These are phyloP conservation scores for Phytophthora sojae DNA, from an alignment of 352 stramenopile species.

Conservation along the genomic window DNA sequence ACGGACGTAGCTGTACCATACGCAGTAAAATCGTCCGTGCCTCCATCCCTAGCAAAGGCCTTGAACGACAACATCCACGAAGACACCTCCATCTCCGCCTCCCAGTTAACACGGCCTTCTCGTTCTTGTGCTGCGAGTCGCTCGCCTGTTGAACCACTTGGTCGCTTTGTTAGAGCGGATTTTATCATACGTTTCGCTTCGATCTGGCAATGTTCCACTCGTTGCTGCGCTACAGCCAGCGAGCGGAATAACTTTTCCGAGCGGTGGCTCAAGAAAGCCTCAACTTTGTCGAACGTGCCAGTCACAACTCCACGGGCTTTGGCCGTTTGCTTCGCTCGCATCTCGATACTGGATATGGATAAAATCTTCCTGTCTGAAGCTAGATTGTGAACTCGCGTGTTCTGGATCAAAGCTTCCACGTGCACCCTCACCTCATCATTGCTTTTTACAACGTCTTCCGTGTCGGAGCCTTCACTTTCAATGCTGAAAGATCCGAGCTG, in stretches of 20 bases:
- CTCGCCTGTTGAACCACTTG: background rate
- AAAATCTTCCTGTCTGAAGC: slow-evolving; percentile 22
- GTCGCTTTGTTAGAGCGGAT: background rate
- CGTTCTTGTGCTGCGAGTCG: slow-evolving; percentile 1
- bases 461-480: background rate
- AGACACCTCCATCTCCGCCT: slow-evolving; percentile 28
- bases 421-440: slow-evolving; percentile 14
- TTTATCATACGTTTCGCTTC: slow-evolving; percentile 26
- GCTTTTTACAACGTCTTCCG: background rate
- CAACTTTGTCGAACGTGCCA: slow-evolving; percentile 25
- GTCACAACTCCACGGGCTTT: slow-evolving; percentile 19
- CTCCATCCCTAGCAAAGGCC: slow-evolving; percentile 19
- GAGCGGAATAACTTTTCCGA: slow-evolving; percentile 35
- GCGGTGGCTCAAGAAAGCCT: slow-evolving; percentile 26
- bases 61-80: slow-evolving; percentile 37
- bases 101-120: slow-evolving; percentile 21
- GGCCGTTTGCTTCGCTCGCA: slow-evolving; percentile 25
- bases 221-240: slow-evolving; percentile 15
- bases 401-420: slow-evolving; percentile 26
- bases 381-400: slow-evolving; percentile 18
- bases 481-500: background rate
- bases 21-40: slow-evolving; percentile 25
- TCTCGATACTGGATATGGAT: slow-evolving; percentile 20
- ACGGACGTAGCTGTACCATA: slow-evolving; percentile 30
- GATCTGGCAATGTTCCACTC: slow-evolving; percentile 25